Percentiles rank a stretch among this genome's conserved stretches.
phyloP scores from a whole-genome alignment of 169 alveolate genomes.

The Plasmodium cynomolgi region DNA sequence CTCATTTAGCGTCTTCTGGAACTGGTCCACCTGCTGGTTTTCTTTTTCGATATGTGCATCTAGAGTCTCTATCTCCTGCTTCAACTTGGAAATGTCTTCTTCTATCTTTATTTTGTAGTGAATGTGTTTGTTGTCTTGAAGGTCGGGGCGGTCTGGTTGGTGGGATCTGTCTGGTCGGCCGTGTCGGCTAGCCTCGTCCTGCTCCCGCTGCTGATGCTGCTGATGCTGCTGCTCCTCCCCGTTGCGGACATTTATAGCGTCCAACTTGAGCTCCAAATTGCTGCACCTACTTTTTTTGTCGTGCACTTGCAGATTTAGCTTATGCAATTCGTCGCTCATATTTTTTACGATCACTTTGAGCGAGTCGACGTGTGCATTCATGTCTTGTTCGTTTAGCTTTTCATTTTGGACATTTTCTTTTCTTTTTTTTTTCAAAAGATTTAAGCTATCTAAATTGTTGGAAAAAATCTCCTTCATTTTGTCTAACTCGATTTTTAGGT shows the following conservation, averaged over 20 bases:
- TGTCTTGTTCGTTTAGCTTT: slow-evolving; percentile 62
- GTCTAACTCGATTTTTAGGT: slow-evolving; percentile 60
- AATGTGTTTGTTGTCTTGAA: slow-evolving; percentile 11
- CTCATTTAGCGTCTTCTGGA: slow-evolving; percentile 57
- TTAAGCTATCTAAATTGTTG: slow-evolving; percentile 51
- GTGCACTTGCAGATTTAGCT: slow-evolving; percentile 21
- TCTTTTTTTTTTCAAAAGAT: slow-evolving; percentile 23
- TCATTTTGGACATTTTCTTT: slow-evolving; percentile 17
- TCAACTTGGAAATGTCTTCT: slow-evolving; percentile 55
- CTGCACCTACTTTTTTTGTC: slow-evolving; percentile 56
- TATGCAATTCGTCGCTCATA: slow-evolving; percentile 64
- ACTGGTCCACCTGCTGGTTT: background rate
- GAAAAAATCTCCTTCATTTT: slow-evolving; percentile 30
- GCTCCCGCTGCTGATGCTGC: background rate
- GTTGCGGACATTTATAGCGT: background rate
- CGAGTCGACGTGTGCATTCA: slow-evolving; percentile 54
- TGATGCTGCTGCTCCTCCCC: background rate
- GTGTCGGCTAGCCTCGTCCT: background rate
- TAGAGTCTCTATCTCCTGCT: slow-evolving; percentile 21
- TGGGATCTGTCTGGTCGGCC: background rate
- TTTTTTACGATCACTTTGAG: slow-evolving; percentile 39
- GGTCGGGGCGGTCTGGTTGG: background rate
- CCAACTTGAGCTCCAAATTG: slow-evolving; percentile 47
- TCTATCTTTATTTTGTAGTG: slow-evolving; percentile 62
- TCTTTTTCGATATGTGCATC: slow-evolving; percentile 22